Evolutionary conservation across 768 basidiomycete genomes (phyloP).

Genomic region (Boletellus emodensis): DNA sequence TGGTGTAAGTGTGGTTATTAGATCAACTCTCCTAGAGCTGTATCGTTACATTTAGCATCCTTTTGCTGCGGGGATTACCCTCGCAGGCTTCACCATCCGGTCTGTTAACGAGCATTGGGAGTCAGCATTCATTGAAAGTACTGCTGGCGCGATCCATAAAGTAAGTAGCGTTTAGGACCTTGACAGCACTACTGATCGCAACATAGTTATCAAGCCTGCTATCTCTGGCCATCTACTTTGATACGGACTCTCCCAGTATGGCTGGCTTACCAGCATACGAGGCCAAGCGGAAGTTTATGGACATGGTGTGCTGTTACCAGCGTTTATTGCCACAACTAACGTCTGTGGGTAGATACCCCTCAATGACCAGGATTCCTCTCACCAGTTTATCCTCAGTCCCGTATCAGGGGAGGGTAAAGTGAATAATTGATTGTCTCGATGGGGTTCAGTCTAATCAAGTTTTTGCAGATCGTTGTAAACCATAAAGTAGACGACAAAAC

Average conservation of each 20-base stretch:
- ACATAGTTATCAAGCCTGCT: conserved; percentile 75
- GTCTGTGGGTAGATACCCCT: conserved; percentile 45
- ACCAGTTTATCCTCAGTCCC: conserved; percentile 94
- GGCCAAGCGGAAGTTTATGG: conserved; percentile 66
- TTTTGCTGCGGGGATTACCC: conserved; percentile 86
- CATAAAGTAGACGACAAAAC: conserved; percentile 67
- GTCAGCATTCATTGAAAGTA: conserved; percentile 89
- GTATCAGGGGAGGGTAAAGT: conserved; percentile 94
- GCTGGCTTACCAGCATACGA: conserved; percentile 62
- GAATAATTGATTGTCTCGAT: conserved; percentile 20
- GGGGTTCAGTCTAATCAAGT: conserved; percentile 1
- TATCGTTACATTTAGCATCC: conserved; percentile 61
- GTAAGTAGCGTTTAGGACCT: conserved; percentile 33
- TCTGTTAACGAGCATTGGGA: conserved; percentile 89
- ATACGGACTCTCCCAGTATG: conserved; percentile 85
- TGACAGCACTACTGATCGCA: conserved; percentile 3
- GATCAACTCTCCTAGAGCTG: not conserved
- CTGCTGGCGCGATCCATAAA: conserved; percentile 84
- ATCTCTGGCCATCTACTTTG: conserved; percentile 90
- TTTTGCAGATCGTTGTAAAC: conserved; percentile 72
- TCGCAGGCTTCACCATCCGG: conserved; percentile 81
- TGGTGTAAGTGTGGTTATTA: conserved; percentile 53
- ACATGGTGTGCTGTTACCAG: conserved; percentile 47
- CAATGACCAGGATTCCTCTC: conserved; percentile 40
- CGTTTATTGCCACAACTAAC: conserved; percentile 8